Conservation (phyloP, 495 filamentous ascomycete genomes). For the Penicillium nucicola region DNA sequence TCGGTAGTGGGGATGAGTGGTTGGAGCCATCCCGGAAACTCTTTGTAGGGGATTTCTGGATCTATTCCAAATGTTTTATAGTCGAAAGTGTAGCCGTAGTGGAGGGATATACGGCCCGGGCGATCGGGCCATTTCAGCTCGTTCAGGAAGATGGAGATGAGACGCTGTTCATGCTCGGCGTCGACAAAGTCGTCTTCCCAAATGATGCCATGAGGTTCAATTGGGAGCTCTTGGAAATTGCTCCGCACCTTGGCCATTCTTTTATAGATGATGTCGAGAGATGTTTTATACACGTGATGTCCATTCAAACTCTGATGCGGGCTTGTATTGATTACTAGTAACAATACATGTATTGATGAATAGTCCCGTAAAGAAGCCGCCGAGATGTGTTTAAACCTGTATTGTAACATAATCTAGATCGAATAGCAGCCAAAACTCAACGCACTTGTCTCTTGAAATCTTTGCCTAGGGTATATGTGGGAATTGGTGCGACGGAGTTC, state of each 20-base stretch:
- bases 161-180: constrained; percentile 28
- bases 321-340: constrained; percentile 2
- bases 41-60: constrained; percentile 35
- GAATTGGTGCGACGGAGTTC: too few relatives aligned
- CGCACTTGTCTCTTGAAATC: too few relatives aligned
- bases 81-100: constrained; percentile 44
- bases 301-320: constrained; percentile 3
- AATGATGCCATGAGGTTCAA: constrained; percentile 26
- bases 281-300: not conserved
- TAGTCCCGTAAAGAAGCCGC: not conserved
- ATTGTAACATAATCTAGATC: not conserved
- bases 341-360: not conserved
- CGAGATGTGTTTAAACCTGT: not conserved
- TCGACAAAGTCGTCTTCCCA: constrained; percentile 35
- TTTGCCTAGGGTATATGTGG: too few relatives aligned
- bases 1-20: constrained; percentile 37
- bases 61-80: constrained; percentile 42
- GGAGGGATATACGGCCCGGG: constrained; percentile 33
- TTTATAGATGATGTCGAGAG: not conserved
- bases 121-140: constrained; percentile 37
- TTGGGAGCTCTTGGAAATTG: constrained; percentile 27
- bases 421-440: too few relatives aligned
- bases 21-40: constrained; percentile 37
- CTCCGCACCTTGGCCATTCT: constrained; percentile 5
- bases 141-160: constrained; percentile 32